These are phyloP conservation scores for Sparassis latifolia DNA, from an alignment of 1,284 basidiomycete genomes.

Conservation along the genomic window DNA sequence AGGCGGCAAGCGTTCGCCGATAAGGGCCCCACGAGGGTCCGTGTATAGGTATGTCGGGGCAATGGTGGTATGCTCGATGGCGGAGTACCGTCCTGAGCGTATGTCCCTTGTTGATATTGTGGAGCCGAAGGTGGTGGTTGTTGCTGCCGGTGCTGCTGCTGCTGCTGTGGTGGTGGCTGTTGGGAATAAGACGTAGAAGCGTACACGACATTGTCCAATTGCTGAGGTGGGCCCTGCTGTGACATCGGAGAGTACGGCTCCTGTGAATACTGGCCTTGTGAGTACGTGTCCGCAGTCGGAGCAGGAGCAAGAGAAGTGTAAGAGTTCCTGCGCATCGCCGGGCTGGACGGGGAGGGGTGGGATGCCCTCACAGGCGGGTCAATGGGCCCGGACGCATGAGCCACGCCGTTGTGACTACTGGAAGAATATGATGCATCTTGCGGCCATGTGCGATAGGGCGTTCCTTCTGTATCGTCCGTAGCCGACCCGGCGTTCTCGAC, in stretches of 20 bases:
- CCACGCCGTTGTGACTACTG: conserved; percentile 19
- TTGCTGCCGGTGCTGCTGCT: conserved; percentile 17
- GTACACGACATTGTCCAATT: conserved; percentile 29
- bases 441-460: conserved; percentile 34
- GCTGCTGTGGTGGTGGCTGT: conserved; percentile 15
- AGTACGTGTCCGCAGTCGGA: conserved; percentile 15
- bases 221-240: conserved; percentile 13
- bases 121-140: conserved; percentile 12
- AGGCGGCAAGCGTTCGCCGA: conserved; percentile 80
- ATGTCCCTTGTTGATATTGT: conserved; percentile 21
- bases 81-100: conserved; percentile 27
- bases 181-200: conserved; percentile 31
- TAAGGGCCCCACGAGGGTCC: conserved; percentile 84
- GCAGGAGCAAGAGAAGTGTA: conserved; percentile 23
- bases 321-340: conserved; percentile 22
- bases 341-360: conserved; percentile 14
- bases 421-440: conserved; percentile 28
- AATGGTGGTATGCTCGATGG: conserved; percentile 35
- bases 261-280: conserved; percentile 25
- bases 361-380: conserved; percentile 28
- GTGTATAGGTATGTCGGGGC: conserved; percentile 66
- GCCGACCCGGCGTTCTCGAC: conserved; percentile 15
- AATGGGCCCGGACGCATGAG: conserved; percentile 18
- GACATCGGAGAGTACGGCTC: conserved; percentile 25
- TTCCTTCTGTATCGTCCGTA: conserved; percentile 26